Evolutionary conservation across 192 early-diverging fungal species (phyloP).

Genomic region (Neocallimastix lanati): DNA sequence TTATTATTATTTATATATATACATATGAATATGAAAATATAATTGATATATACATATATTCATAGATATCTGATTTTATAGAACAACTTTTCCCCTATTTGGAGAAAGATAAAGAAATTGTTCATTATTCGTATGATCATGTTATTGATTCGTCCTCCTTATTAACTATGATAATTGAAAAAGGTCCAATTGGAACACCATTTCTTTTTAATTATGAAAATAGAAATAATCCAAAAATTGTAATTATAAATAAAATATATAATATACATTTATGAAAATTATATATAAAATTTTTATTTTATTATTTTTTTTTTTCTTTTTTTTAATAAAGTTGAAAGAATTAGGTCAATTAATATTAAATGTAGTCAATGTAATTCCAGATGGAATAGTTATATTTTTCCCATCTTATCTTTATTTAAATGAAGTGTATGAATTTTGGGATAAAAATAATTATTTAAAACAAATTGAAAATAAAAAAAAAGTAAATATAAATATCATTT

Average conservation of each 20-base stretch:
- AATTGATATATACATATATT: too few species aligned
- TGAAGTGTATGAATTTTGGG: slow-evolving; percentile 33
- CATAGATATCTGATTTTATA: slow-evolving; percentile 18
- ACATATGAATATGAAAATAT: too few species aligned
- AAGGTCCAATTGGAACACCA: slow-evolving; percentile 38
- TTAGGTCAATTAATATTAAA: slow-evolving; percentile 50
- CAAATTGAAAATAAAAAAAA: slow-evolving; percentile 39
- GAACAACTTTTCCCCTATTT: slow-evolving; percentile 33
- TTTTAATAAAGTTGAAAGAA: slow-evolving; percentile 32
- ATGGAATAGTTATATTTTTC: slow-evolving; percentile 79
- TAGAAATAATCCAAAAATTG: slow-evolving; percentile 20
- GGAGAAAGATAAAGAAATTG: slow-evolving; percentile 15
- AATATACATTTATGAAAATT: too few species aligned
- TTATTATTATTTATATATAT: too few species aligned
- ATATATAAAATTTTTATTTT: too few species aligned
- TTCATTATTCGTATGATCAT: slow-evolving; percentile 64
- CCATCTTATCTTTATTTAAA: slow-evolving; percentile 63
- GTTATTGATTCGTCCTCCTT: slow-evolving; percentile 65
- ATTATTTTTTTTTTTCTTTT: too few species aligned
- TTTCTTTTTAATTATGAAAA: slow-evolving; percentile 53
- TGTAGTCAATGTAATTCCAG: slow-evolving; percentile 51
- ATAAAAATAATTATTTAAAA: slow-evolving; percentile 12
- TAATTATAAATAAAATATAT: too few species aligned
- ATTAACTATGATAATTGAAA: slow-evolving; percentile 35
- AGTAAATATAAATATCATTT: slow-evolving; percentile 8